Base-by-base conservation (phyloP, 106 monocot genomes). In the Allium cepa region DNA sequence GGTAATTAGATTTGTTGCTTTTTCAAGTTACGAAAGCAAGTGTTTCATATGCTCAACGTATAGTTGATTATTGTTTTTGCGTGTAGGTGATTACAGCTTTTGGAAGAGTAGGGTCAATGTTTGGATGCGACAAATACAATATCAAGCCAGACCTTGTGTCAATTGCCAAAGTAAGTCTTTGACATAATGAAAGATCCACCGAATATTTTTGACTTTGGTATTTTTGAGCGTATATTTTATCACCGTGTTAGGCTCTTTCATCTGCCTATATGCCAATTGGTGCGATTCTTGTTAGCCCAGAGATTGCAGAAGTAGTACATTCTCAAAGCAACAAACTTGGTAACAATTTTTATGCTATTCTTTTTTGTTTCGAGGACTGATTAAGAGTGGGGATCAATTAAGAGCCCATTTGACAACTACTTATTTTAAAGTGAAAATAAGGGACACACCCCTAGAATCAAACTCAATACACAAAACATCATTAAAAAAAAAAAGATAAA, bases 291-390 rank as follows among this genome's bases (percentile, higher is more conserved):
- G 97, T 90, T 59, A 99, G 97, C 74, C 89, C 87, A 48, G 97
- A 99, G 81, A 79, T 97, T 76, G 80, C 88, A 15, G 92, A 92
- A 53, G 97, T 99, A 17, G 78, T 90, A 78, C 60, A 90, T 66
- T 92, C 92, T 70, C 97, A 99, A 75, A 99, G 97, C 80, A 99
- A 83, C 71, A 90, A 99, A 70, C 92, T 99, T 66, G 97, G 97
- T 90, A 73, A 69, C 50, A 4, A 22, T 73, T 59, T 5, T 50
- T 55, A 2, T 5, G 5, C 5, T 36, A 36, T 36, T 36, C 36
- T 36, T 36, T 36, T 36, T 5, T 36, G 36, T 5, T 36, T 36
- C 36, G 5, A 36, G 36, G 36, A 36, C 36, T 36, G 36, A 36
- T 36, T 36, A 36, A 36, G 36, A 36, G 36, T 5, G 36, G 36